Evolutionary conservation across 148 eudicot genomes (phyloP).

Genomic region (Chenopodium berlandieri): DNA sequence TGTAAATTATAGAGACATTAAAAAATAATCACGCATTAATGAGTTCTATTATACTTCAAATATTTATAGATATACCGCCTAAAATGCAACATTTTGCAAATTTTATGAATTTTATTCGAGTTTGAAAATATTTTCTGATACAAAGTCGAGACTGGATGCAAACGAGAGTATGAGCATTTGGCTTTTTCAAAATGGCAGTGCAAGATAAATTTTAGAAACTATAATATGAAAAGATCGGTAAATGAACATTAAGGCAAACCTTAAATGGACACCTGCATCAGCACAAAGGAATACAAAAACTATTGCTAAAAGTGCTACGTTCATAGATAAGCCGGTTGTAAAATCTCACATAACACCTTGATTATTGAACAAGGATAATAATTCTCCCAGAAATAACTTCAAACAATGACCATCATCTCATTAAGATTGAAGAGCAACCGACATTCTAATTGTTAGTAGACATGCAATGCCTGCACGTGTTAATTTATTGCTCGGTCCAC

Average conservation of each 20-base stretch:
- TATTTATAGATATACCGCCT: too few relatives aligned
- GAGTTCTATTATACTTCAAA: too few relatives aligned
- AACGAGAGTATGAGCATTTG: too few relatives aligned
- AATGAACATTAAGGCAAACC: neutral
- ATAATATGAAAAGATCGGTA: too few relatives aligned
- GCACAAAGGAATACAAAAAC: neutral
- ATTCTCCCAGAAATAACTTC: neutral
- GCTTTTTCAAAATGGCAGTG: too few relatives aligned
- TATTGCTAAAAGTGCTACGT: neutral
- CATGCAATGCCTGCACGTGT: neutral
- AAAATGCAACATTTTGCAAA: too few relatives aligned
- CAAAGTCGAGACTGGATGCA: too few relatives aligned
- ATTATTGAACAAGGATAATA: neutral
- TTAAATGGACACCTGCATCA: neutral
- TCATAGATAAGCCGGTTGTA: neutral
- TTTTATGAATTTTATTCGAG: too few relatives aligned
- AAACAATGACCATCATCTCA: neutral
- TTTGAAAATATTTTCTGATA: too few relatives aligned
- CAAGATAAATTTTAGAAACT: too few relatives aligned
- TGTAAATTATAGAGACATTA: too few relatives aligned
- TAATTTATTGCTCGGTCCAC: conserved; percentile 1
- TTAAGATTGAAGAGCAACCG: neutral
- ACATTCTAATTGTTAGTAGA: neutral
- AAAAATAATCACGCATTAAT: too few relatives aligned
- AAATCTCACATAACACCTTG: neutral